Evolutionary conservation across 331 rosid species (phyloP).

Genomic region (Cydonia oblonga): DNA sequence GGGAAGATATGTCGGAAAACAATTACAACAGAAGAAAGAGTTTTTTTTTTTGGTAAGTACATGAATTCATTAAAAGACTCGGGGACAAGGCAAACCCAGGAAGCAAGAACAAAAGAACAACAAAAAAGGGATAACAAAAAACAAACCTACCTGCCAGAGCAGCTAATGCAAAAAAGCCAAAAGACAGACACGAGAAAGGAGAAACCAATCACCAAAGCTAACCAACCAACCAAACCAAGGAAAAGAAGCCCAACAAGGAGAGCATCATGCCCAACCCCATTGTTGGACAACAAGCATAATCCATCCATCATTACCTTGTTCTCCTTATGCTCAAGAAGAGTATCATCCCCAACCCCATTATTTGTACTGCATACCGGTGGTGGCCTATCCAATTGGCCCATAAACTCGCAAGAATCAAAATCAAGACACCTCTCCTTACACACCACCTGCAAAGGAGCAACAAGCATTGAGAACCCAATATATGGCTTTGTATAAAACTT

Average conservation of each 20-base stretch:
- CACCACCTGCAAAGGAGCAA: constrained; percentile 16
- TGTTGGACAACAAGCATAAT: background rate
- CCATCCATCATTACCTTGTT: constrained; percentile 8
- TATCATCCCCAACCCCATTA: constrained; percentile 6
- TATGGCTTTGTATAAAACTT: background rate
- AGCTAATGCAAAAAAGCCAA: too few relatives aligned
- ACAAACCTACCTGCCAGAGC: too few relatives aligned
- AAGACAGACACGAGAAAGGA: too few relatives aligned
- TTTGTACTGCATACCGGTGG: background rate
- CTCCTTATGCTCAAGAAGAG: constrained; percentile 2
- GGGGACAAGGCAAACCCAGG: too few relatives aligned
- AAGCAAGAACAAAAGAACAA: too few relatives aligned
- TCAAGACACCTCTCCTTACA: constrained; percentile 18
- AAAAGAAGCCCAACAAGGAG: background rate
- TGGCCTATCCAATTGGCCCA: constrained; percentile 6
- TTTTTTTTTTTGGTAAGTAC: background rate
- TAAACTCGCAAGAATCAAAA: constrained; percentile 7
- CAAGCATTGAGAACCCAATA: background rate
- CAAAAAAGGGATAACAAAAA: too few relatives aligned
- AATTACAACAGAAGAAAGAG: background rate
- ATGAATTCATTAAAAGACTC: too few relatives aligned
- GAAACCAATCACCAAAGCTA: too few relatives aligned
- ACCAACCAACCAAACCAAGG: too few relatives aligned
- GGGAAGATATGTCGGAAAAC: background rate
- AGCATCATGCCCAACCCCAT: too few relatives aligned